Conservation (phyloP, 2,329 filamentous ascomycete genomes). For the Aspergillus ruber region DNA sequence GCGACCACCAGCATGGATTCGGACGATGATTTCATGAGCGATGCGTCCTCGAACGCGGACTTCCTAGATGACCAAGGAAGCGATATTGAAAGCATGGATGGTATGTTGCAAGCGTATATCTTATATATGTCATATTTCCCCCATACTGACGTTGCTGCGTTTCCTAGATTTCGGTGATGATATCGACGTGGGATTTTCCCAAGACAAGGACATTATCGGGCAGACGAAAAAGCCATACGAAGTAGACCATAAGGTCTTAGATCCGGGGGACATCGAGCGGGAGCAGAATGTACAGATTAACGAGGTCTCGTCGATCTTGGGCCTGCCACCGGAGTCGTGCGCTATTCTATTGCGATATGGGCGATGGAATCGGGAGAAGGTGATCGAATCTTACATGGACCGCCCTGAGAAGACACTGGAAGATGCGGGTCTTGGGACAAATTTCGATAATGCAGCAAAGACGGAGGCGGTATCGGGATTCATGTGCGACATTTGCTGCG, state of each 20-base stretch:
- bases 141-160: conserved; percentile 3
- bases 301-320: conserved; percentile 86
- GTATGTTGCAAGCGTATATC: conserved; percentile 21
- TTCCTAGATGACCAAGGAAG: conserved; percentile 63
- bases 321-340: conserved; percentile 79
- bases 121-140: too few species aligned
- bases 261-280: conserved; percentile 70
- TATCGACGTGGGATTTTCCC: conserved; percentile 55
- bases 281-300: conserved; percentile 82
- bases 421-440: conserved; percentile 70
- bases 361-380: conserved; percentile 90
- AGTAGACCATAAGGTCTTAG: conserved; percentile 75
- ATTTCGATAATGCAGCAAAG: conserved; percentile 55
- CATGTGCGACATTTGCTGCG: conserved; percentile 91
- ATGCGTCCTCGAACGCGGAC: conserved; percentile 63
- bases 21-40: conserved; percentile 88
- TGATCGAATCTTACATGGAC: conserved; percentile 97
- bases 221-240: conserved; percentile 72
- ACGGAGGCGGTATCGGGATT: conserved; percentile 70
- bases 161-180: conserved; percentile 51
- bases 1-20: conserved; percentile 70
- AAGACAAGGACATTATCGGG: conserved; percentile 65
- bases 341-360: conserved; percentile 85
- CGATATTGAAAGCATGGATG: conserved; percentile 56
- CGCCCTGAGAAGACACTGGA: conserved; percentile 71